A percentile compares a stretch with the other conserved stretches of the same genome.
Evolutionary conservation across 2,329 filamentous ascomycete genomes (phyloP).

Genomic region (Claviceps sp.): DNA sequence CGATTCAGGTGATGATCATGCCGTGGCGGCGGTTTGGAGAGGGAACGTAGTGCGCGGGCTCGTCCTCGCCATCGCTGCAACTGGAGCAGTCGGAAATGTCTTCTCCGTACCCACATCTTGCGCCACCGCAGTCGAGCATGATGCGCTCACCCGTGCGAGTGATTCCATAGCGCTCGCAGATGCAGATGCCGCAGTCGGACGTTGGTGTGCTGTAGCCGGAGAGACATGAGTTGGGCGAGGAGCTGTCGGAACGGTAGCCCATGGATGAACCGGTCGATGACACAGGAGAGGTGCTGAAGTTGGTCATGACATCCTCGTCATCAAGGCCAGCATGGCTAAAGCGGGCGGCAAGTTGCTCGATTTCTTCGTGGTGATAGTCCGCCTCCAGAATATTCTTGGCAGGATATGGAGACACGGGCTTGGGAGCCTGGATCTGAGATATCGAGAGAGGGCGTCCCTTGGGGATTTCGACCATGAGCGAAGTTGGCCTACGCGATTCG

Average conservation of each 20-base stretch:
- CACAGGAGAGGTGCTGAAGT: slow-evolving; percentile 45
- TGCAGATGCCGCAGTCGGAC: slow-evolving; percentile 69
- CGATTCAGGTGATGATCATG: slow-evolving; percentile 40
- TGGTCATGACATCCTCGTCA: slow-evolving; percentile 40
- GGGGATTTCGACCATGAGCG: slow-evolving; percentile 54
- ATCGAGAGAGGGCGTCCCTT: slow-evolving; percentile 81
- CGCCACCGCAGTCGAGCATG: slow-evolving; percentile 89
- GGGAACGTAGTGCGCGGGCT: slow-evolving; percentile 26
- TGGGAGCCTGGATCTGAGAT: slow-evolving; percentile 81
- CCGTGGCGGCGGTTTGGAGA: slow-evolving; percentile 49
- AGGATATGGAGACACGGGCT: slow-evolving; percentile 76
- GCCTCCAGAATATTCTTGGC: slow-evolving; percentile 76
- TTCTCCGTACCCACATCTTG: slow-evolving; percentile 71
- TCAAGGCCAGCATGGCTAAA: slow-evolving; percentile 51
- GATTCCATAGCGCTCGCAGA: slow-evolving; percentile 93
- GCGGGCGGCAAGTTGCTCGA: slow-evolving; percentile 68
- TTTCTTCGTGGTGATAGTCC: slow-evolving; percentile 60
- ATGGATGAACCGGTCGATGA: slow-evolving; percentile 58
- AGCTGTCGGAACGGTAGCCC: slow-evolving; percentile 60
- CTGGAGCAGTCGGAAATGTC: slow-evolving; percentile 57
- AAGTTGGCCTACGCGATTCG: slow-evolving; percentile 30
- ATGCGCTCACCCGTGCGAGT: slow-evolving; percentile 85
- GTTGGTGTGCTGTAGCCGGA: slow-evolving; percentile 68
- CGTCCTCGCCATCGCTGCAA: slow-evolving; percentile 48
- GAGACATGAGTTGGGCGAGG: slow-evolving; percentile 57